Conservation (phyloP, 805 yeast genomes). For the Candida jianshihensis region DNA sequence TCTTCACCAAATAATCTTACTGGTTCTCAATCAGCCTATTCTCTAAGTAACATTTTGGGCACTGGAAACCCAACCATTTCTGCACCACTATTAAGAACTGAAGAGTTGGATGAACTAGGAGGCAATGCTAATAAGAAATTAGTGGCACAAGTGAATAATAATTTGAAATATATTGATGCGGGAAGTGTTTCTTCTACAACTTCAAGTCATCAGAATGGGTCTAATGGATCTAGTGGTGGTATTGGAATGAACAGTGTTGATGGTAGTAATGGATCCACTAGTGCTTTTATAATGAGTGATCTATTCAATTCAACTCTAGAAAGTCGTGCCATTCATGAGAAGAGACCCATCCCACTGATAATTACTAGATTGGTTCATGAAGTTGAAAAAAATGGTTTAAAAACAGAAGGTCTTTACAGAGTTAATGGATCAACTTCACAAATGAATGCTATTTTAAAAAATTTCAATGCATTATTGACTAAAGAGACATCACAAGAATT, state of each 20-base stretch:
- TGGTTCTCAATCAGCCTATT: slow-evolving; percentile 15
- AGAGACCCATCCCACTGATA: slow-evolving; percentile 58
- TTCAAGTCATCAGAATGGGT: no score
- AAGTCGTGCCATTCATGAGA: slow-evolving; percentile 56
- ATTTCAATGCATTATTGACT: slow-evolving; percentile 23
- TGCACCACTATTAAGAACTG: slow-evolving; percentile 29
- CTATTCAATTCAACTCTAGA: slow-evolving; percentile 45
- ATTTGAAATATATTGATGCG: slow-evolving; percentile 11
- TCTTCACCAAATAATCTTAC: slow-evolving; percentile 11
- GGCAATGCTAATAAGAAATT: slow-evolving; percentile 31
- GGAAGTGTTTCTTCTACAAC: slow-evolving; percentile 2
- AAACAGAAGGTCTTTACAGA: slow-evolving; percentile 82
- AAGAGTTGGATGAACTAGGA: slow-evolving; percentile 24
- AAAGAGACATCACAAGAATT: slow-evolving; percentile 28
- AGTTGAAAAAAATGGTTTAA: slow-evolving; percentile 72
- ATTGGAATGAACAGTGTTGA: background rate
- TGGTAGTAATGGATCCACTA: background rate
- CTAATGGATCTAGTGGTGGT: no score
- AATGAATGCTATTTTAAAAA: slow-evolving; percentile 28
- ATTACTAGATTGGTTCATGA: slow-evolving; percentile 65
- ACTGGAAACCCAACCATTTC: slow-evolving; percentile 25
- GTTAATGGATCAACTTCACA: slow-evolving; percentile 51
- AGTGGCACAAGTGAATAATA: slow-evolving; percentile 16
- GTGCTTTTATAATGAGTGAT: slow-evolving; percentile 16
- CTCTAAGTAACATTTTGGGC: slow-evolving; percentile 13